Evolutionary conservation across 108 stramenopile species (phyloP), one percentile per base, ranked within the genome.

Genomic region (Skeletonema tropicum): DNA sequence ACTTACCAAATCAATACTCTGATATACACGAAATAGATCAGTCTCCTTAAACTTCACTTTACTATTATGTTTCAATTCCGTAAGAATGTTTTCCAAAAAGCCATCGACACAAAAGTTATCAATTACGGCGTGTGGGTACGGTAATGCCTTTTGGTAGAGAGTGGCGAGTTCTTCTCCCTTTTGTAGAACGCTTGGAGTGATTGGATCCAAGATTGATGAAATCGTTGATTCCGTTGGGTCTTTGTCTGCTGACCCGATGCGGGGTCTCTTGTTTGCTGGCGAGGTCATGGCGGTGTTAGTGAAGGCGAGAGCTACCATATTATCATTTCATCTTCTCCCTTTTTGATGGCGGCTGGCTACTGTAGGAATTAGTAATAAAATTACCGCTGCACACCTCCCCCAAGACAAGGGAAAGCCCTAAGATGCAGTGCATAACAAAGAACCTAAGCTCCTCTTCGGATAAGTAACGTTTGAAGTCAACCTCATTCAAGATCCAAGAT

Each of bases 1-100:
- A 48, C 90, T 91, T 62, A 87, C 94, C 66, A 97, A 70, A 75
- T 97, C 94, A 55, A 94, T 89, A 39, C 84, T 82, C 73, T 96
- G 95, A 64, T 95, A 97, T 35, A 98, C 90, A 36, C 97, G 94
- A 74, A 97, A 98, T 8, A 98, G 71, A 83, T 98, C 98, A 14
- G 93, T 93, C 71, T 98, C 98, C 73, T 98, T 98, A 79, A 97
- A 97, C 42, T 92, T 98, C 10, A 96, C 97, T 77, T 93, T 95
- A 71, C 93, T 86, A 72, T 96, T 89, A 17, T 68, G 78, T 64
- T 93, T 96, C 57, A 97, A 82, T 79, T 98, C 96, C 1, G 85
- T 77, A 66, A 94, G 79, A 39, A 96, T 82, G 9, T 55, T 52
- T 10, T 79, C 75, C 31, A 91, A 57, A 76, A 95, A 93, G 8